Conservation (phyloP, 495 filamentous ascomycete genomes). For the Podospora pseudoanserina region DNA sequence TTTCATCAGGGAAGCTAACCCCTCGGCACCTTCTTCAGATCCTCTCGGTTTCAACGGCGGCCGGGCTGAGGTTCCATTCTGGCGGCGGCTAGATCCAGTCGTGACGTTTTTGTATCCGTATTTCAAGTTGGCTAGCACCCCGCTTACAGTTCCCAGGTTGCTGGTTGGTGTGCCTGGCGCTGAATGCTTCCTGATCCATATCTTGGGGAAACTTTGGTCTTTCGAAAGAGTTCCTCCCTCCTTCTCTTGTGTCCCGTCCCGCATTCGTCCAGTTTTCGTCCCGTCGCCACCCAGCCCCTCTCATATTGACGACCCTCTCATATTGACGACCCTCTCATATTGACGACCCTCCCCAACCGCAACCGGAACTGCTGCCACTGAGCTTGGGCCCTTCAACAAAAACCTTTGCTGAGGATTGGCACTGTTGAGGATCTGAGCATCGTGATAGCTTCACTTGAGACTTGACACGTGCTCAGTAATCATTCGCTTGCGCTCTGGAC, state of each 20-base stretch:
- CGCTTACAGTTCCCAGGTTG: not conserved
- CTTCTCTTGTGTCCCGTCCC: not conserved
- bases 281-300: not conserved
- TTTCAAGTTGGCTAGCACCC: not conserved
- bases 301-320: not conserved
- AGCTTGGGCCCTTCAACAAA: not conserved
- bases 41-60: not conserved
- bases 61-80: not conserved
- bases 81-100: not conserved
- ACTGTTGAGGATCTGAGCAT: not conserved
- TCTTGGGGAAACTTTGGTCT: not conserved
- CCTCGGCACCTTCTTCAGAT: not conserved
- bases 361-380: not conserved
- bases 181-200: not conserved
- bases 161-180: not conserved
- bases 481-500: not conserved
- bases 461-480: not conserved
- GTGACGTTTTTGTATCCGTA: not conserved
- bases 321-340: not conserved
- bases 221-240: not conserved
- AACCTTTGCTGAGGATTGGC: not conserved
- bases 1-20: not conserved
- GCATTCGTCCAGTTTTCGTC: not conserved
- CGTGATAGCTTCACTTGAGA: not conserved
- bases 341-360: not conserved